A percentile compares a stretch with the other conserved stretches of the same genome.
Conservation (phyloP, 331 rosid species). For the Dryas integrifolia region DNA sequence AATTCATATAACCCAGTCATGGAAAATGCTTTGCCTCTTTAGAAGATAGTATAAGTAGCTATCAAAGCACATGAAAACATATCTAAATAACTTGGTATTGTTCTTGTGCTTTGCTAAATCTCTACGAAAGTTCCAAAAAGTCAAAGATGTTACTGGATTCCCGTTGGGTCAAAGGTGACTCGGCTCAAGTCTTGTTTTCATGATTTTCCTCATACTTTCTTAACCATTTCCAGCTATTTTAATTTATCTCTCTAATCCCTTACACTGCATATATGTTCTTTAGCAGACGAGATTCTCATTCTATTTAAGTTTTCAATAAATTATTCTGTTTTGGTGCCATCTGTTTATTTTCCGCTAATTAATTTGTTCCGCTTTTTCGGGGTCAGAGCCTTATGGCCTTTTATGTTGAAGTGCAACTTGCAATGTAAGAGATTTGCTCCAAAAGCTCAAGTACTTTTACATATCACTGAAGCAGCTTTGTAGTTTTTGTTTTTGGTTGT, state of each 20-base stretch:
- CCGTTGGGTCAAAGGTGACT: neutral
- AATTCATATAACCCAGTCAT: neutral
- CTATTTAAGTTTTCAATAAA: too few relatives aligned
- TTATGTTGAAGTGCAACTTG: neutral
- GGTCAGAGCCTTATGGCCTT: neutral
- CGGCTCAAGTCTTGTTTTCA: neutral
- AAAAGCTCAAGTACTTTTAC: too few relatives aligned
- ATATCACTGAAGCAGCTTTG: neutral
- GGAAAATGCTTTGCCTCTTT: neutral
- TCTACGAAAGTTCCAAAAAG: too few relatives aligned
- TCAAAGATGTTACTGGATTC: neutral
- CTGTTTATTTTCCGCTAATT: too few relatives aligned
- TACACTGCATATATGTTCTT: neutral
- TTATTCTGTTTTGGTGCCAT: too few relatives aligned
- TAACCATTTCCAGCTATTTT: neutral
- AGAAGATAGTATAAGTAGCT: neutral
- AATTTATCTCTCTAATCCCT: neutral
- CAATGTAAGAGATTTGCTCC: too few relatives aligned
- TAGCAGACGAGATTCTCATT: too few relatives aligned
- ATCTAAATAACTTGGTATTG: neutral
- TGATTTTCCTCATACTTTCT: neutral
- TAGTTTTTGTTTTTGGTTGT: neutral
- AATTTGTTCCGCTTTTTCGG: neutral
- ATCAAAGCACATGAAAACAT: neutral
- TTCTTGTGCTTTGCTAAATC: neutral